phyloP scores from a whole-genome alignment of 192 early-diverging fungal species.

The Backusella macrospora region DNA sequence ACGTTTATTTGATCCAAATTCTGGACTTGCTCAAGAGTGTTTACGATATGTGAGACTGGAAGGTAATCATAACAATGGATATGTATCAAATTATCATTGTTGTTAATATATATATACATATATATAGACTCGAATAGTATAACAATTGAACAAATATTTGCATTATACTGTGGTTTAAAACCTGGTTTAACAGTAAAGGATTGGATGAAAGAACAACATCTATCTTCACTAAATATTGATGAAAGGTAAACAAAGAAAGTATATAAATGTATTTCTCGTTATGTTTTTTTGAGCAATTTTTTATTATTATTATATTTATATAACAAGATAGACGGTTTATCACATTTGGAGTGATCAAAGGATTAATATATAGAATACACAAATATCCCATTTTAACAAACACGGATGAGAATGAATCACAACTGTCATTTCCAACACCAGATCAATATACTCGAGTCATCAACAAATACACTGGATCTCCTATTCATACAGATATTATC shows the following conservation, averaged over 20 bases:
- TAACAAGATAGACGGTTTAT: conserved; percentile 72
- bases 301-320: conserved; percentile 12
- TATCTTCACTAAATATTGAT: conserved; percentile 72
- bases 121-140: conserved; percentile 50
- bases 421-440: background rate
- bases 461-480: conserved; percentile 27
- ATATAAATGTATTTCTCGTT: no score
- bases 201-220: conserved; percentile 82
- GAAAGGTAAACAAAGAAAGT: conserved; percentile 61
- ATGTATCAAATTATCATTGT: background rate
- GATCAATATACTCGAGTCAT: conserved; percentile 19
- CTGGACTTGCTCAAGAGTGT: conserved; percentile 77
- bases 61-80: background rate
- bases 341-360: conserved; percentile 87
- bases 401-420: background rate
- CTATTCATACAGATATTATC: conserved; percentile 37
- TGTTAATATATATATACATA: background rate
- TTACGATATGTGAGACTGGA: conserved; percentile 61
- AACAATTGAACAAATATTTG: conserved; percentile 70
- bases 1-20: conserved; percentile 58
- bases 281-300: background rate
- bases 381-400: conserved; percentile 78
- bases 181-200: conserved; percentile 78
- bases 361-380: conserved; percentile 84
- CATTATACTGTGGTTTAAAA: conserved; percentile 80